Conservation (phyloP, 2,329 filamentous ascomycete genomes). For the Clonostachys rosea region DNA sequence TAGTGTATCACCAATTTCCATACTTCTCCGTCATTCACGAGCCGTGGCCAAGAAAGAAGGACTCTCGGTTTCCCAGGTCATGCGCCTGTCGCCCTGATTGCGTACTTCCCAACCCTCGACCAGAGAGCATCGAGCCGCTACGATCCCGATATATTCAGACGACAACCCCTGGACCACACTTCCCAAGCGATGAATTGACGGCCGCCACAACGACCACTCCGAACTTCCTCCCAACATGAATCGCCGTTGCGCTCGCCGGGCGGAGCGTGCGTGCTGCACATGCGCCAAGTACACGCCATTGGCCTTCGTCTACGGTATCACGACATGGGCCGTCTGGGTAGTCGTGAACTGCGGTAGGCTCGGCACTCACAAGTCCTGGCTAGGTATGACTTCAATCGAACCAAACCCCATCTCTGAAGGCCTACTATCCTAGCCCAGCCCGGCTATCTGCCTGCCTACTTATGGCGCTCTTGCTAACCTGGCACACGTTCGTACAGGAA, state of each 20-base stretch:
- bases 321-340: slow-evolving; percentile 93
- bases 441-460: not conserved
- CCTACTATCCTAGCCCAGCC: not conserved
- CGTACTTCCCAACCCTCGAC: no score
- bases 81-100: no score
- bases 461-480: no score
- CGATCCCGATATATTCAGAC: no score
- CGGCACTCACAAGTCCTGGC: slow-evolving; percentile 46
- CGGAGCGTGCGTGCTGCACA: slow-evolving; percentile 81
- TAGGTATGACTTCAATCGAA: slow-evolving; percentile 37
- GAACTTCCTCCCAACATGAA: slow-evolving; percentile 29
- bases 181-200: no score
- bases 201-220: no score
- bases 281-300: slow-evolving; percentile 82
- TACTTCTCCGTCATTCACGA: no score
- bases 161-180: no score
- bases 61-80: no score
- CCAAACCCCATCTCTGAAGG: not conserved
- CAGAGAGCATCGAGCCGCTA: no score
- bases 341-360: slow-evolving; percentile 66
- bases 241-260: slow-evolving; percentile 60
- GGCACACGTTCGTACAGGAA: slow-evolving; percentile 30
- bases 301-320: slow-evolving; percentile 80
- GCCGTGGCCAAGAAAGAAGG: no score
- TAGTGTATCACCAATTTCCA: no score